phyloP scores from a whole-genome alignment of 225 moss, liverwort and hornwort genomes.

The Straminergon stramineum region DNA sequence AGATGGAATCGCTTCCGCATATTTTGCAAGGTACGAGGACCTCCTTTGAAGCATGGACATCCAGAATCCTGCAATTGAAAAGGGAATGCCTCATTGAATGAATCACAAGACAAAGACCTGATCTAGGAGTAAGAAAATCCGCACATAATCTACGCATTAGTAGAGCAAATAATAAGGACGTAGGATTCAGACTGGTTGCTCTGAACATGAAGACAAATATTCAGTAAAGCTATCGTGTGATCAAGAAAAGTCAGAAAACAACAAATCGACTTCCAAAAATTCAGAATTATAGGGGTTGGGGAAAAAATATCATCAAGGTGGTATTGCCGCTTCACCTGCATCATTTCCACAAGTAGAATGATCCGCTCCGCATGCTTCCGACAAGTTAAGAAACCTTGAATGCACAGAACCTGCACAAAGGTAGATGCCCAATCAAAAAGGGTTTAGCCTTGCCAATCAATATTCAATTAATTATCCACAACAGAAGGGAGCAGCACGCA shows the following conservation, averaged over 20 bases:
- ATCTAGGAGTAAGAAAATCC: neutral
- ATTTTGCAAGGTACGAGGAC: constrained; percentile 85
- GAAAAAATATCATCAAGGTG: neutral
- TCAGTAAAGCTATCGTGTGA: neutral
- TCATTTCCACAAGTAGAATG: constrained; percentile 96
- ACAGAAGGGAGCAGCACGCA: neutral
- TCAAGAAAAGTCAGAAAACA: neutral
- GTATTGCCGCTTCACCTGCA: constrained; percentile 54
- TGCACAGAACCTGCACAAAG: constrained; percentile 74
- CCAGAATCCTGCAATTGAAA: constrained; percentile 75
- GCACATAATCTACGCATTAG: neutral
- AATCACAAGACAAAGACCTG: neutral
- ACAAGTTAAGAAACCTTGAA: constrained; percentile 94
- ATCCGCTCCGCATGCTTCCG: constrained; percentile 99
- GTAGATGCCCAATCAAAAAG: neutral
- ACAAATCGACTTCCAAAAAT: neutral
- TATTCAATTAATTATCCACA: neutral
- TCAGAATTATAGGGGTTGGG: neutral
- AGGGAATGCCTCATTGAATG: neutral
- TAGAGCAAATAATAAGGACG: neutral
- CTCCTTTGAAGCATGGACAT: constrained; percentile 98
- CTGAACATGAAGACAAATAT: neutral
- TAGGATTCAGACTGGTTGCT: neutral
- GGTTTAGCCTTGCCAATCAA: neutral
- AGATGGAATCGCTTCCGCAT: constrained; percentile 98